Conservation (phyloP, 2,329 filamentous ascomycete species). For the Talaromyces albobiverticillius region DNA sequence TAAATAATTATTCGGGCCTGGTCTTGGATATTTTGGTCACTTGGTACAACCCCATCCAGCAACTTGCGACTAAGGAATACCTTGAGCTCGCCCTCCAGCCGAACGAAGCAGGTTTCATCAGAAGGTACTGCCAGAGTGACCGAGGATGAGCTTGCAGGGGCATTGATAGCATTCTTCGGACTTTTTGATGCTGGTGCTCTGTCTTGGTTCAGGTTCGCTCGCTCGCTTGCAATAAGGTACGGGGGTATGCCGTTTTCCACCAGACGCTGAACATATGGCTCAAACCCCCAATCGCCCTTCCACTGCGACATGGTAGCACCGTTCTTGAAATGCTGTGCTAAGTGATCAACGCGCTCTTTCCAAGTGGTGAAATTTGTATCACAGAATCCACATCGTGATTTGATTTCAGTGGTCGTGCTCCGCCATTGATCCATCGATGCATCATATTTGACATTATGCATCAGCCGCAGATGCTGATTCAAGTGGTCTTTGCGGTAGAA, state of each 20-base stretch:
- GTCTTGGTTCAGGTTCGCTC: conserved; percentile 32
- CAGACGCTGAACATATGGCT: conserved; percentile 31
- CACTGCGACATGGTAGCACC: conserved; percentile 37
- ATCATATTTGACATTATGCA: conserved; percentile 57
- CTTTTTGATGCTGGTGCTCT: conserved; percentile 17
- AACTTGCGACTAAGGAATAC: conserved; percentile 36
- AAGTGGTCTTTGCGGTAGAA: conserved; percentile 64
- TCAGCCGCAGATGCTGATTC: conserved; percentile 58
- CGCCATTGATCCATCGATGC: conserved; percentile 59
- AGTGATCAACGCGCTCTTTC: conserved; percentile 43
- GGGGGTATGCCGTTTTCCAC: conserved; percentile 38
- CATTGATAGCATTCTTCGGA: conserved; percentile 3
- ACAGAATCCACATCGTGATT: conserved; percentile 47
- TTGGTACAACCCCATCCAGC: conserved; percentile 33
- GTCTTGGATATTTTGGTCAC: conserved; percentile 35
- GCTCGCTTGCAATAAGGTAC: conserved; percentile 35
- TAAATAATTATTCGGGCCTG: conserved; percentile 35
- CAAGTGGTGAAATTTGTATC: conserved; percentile 39
- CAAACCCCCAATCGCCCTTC: conserved; percentile 43
- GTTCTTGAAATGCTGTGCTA: conserved; percentile 40
- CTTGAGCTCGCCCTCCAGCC: conserved; percentile 39
- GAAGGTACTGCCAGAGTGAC: conserved; percentile 25
- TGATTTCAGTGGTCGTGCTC: conserved; percentile 53
- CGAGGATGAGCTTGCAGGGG: not conserved
- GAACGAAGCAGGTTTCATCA: conserved; percentile 41